Conservation (phyloP, 176 grass and related monocot genomes). For the Leersia perrieri region DNA sequence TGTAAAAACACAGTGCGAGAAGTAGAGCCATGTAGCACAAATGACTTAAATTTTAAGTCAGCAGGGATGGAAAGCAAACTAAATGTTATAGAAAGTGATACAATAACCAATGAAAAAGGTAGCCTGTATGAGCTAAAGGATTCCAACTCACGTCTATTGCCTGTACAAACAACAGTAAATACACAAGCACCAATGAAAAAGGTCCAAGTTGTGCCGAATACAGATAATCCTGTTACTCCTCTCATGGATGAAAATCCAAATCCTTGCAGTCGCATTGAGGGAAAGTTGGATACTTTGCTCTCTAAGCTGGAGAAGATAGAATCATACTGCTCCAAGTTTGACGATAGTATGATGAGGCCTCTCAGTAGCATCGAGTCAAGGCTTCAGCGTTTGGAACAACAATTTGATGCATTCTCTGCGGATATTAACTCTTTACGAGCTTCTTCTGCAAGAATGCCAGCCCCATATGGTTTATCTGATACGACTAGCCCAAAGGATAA, state of each 20-base stretch:
- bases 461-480: constrained; percentile 20
- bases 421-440: constrained; percentile 43
- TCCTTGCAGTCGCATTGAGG: constrained; percentile 48
- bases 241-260: constrained; percentile 20
- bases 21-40: constrained; percentile 2
- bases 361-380: constrained; percentile 61
- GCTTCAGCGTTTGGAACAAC: constrained; percentile 57
- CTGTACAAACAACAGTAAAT: constrained; percentile 35
- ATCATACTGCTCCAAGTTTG: constrained; percentile 70
- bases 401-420: constrained; percentile 44
- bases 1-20: constrained; percentile 1
- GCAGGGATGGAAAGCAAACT: constrained; percentile 17
- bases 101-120: constrained; percentile 21
- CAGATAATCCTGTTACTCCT: constrained; percentile 18
- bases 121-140: constrained; percentile 36
- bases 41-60: constrained; percentile 19
- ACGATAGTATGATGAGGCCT: constrained; percentile 68
- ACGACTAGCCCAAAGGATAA: constrained; percentile 32
- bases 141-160: constrained; percentile 20
- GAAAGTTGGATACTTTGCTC: constrained; percentile 68
- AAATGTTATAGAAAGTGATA: constrained; percentile 18
- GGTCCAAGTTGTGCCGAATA: constrained; percentile 25
- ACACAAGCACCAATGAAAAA: background rate
- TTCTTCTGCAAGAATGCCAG: constrained; percentile 34
- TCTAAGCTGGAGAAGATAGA: constrained; percentile 79